phyloP scores from a whole-genome alignment of 148 eudicot species.

The Arctostaphylos glauca region DNA sequence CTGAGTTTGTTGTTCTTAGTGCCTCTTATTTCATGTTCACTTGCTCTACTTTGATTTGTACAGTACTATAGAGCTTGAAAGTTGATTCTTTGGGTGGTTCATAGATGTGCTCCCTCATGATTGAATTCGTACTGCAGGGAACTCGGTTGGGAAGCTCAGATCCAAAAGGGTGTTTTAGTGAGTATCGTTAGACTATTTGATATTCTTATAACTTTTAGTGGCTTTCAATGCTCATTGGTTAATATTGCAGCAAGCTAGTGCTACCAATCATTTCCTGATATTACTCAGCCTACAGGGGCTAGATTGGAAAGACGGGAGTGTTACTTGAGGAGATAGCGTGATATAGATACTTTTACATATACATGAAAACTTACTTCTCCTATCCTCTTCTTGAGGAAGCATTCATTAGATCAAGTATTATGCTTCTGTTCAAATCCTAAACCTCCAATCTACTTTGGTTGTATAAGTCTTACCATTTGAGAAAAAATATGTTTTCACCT shows the following conservation, averaged over 20 bases:
- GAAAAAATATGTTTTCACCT: neutral
- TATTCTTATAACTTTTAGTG: neutral
- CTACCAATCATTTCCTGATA: neutral
- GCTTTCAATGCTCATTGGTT: neutral
- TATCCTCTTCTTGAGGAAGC: neutral
- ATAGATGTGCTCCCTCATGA: slow-evolving; percentile 5
- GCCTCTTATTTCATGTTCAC: neutral
- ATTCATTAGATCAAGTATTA: neutral
- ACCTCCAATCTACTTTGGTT: neutral
- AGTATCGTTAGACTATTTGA: slow-evolving; percentile 32
- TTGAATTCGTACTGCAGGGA: slow-evolving; percentile 58
- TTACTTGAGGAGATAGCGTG: neutral
- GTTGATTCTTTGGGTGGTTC: neutral
- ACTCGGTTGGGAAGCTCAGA: slow-evolving; percentile 97
- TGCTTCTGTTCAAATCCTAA: neutral
- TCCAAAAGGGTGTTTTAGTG: slow-evolving; percentile 97
- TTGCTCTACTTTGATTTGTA: neutral
- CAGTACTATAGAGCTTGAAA: neutral
- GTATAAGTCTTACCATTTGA: neutral
- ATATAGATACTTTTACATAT: neutral
- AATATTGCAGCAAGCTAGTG: neutral
- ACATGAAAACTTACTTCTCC: neutral
- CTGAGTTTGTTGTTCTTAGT: neutral
- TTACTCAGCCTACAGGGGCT: neutral
- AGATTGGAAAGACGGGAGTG: neutral